Percentiles rank a stretch among this genome's conserved stretches.
phyloP scores from a whole-genome alignment of 1,284 basidiomycete species.

The Ceratobasidium papillatum region DNA sequence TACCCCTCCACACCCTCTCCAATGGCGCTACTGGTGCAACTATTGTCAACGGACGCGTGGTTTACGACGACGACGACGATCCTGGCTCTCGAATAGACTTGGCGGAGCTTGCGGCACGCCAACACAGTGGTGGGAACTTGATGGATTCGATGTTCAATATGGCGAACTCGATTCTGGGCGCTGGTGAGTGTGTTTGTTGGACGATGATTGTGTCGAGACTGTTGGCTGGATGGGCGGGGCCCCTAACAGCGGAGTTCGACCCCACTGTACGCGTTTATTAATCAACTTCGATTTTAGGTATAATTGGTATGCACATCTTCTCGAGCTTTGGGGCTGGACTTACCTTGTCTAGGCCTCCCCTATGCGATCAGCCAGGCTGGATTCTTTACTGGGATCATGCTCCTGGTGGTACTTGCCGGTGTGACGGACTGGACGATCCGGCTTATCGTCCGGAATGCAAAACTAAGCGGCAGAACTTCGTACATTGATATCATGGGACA shows the following conservation, averaged over 20 bases:
- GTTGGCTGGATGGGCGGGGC: background rate
- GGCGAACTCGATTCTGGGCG: constrained; percentile 97
- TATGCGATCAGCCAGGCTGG: constrained; percentile 94
- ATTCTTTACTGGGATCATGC: constrained; percentile 83
- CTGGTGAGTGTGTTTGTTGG: constrained; percentile 63
- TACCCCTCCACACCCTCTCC: constrained; percentile 59
- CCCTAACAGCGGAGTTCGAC: background rate
- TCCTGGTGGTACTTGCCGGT: constrained; percentile 81
- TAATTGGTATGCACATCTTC: constrained; percentile 70
- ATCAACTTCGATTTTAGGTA: constrained; percentile 59
- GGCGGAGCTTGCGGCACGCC: constrained; percentile 72
- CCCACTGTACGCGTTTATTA: constrained; percentile 12
- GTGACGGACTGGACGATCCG: constrained; percentile 99
- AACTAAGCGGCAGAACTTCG: constrained; percentile 89
- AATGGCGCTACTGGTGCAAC: constrained; percentile 51
- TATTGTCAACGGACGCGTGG: constrained; percentile 27
- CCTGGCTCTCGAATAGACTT: constrained; percentile 60
- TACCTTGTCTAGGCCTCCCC: constrained; percentile 70
- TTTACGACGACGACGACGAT: constrained; percentile 48
- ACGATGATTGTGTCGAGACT: background rate
- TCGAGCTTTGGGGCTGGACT: background rate
- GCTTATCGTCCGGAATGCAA: constrained; percentile 93
- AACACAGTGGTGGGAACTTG: constrained; percentile 77
- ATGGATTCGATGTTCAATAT: constrained; percentile 89
- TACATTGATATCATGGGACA: constrained; percentile 98